Percentiles rank a stretch among this genome's conserved stretches.
Conservation (phyloP, 805 yeast genomes). For the Allodekkera sacchari region DNA sequence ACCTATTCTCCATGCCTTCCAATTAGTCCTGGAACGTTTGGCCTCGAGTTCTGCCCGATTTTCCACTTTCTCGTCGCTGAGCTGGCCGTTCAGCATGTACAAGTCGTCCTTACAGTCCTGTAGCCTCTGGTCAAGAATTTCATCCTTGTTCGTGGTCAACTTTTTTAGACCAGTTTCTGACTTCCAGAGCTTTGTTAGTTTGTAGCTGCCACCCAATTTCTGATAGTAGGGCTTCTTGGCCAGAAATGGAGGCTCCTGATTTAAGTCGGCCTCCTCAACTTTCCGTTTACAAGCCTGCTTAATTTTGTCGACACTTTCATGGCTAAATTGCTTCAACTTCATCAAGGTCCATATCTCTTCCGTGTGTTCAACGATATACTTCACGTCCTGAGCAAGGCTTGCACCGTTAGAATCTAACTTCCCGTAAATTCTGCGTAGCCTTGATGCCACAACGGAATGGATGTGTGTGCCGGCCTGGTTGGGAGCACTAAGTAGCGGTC, state of each 20-base stretch:
- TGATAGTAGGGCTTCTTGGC: constrained; percentile 16
- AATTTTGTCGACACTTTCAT: constrained; percentile 14
- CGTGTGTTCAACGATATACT: constrained; percentile 12
- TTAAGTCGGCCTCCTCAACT: constrained; percentile 11
- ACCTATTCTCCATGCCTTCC: constrained; percentile 19
- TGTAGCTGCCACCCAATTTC: constrained; percentile 20
- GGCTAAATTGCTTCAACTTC: constrained; percentile 22
- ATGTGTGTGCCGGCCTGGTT: too few species aligned
- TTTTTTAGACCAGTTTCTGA: constrained; percentile 15
- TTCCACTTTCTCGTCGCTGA: constrained; percentile 4
- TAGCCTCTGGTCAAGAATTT: constrained; percentile 18
- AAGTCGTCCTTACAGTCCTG: constrained; percentile 21
- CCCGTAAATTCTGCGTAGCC: too few species aligned
- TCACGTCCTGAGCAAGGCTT: too few species aligned
- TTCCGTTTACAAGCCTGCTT: constrained; percentile 15
- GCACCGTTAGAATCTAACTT: too few species aligned
- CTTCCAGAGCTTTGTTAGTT: constrained; percentile 21
- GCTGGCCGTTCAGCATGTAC: constrained; percentile 19
- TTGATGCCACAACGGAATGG: too few species aligned
- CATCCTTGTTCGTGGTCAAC: constrained; percentile 7
- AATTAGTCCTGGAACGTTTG: constrained; percentile 12
- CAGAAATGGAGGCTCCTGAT: neutral
- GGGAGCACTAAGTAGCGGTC: too few species aligned
- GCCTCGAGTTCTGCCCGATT: constrained; percentile 7
- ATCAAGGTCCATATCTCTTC: constrained; percentile 21